Evolutionary conservation across 805 yeast genomes (phyloP).

Genomic region (Diddensiella santjacobensis): DNA sequence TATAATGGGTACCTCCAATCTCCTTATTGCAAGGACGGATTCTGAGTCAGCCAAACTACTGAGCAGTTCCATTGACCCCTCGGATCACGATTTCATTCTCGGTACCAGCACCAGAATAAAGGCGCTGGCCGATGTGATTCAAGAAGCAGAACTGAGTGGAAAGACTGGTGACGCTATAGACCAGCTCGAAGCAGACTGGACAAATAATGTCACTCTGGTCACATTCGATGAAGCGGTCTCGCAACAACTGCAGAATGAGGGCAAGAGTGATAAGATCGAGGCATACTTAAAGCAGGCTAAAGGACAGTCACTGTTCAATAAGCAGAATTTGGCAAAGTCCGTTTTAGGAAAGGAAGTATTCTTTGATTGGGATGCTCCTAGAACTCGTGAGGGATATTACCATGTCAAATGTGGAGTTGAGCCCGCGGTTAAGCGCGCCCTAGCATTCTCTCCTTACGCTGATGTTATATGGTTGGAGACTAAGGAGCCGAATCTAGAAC

Average conservation of each 20-base stretch:
- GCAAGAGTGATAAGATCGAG: conserved; percentile 31
- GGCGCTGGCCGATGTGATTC: conserved; percentile 46
- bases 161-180: conserved; percentile 35
- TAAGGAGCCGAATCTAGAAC: conserved; percentile 50
- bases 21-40: conserved; percentile 60
- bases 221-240: conserved; percentile 52
- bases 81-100: conserved; percentile 53
- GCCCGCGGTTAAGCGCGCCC: conserved; percentile 51
- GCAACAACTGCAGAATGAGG: conserved; percentile 28
- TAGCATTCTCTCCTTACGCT: conserved; percentile 54
- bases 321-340: conserved; percentile 29
- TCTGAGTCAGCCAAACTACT: conserved; percentile 52
- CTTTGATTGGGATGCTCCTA: conserved; percentile 60
- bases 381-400: conserved; percentile 56
- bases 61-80: conserved; percentile 49
- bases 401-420: conserved; percentile 48
- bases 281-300: conserved; percentile 27
- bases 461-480: conserved; percentile 64
- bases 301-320: conserved; percentile 32
- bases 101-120: conserved; percentile 42
- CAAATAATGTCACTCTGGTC: conserved; percentile 37
- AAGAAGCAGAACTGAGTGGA: conserved; percentile 43
- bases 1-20: conserved; percentile 54
- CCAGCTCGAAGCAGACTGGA: conserved; percentile 47
- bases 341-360: conserved; percentile 34